Evolutionary conservation across 257 asterid species (phyloP), one percentile per base, ranked within the genome.

Genomic region (Ilex aquifolium): DNA sequence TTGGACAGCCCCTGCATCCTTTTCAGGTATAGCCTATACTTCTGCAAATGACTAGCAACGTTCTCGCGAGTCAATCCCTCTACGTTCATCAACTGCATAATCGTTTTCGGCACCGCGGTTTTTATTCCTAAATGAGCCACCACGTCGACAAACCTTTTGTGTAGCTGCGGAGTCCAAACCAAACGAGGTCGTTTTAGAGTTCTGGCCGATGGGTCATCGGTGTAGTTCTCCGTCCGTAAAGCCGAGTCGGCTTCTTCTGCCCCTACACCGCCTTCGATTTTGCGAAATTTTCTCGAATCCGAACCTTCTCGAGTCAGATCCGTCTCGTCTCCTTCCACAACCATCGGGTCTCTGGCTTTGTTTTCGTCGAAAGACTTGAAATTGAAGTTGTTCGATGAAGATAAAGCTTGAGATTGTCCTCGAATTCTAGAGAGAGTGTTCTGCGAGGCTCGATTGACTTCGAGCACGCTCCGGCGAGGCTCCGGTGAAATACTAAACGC

Each of bases 161-260:
- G 96, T 70, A 88, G 76, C 84, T 88, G 91, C 66, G 96, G 94
- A 16, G 98, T 91, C 98, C 98, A 91, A 59, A 91, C 98, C 65
- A 91, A 88, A 69, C 98, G 79, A 56, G 96, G 83, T 76, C 91
- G 65, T 85, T 88, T 91, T 77, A 76, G 64, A 13, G 84, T 72
- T 89, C 81, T 80, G 36, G 80, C 86, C 42, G 86, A 71, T 58
- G 76, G 69, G 59, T 90, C 90, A 32, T 78, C 96, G 7, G 46
- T 62, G 32, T 74, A 74, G 64, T 67, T 77, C 10, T 81, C 96
- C 42, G 44, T 61, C 13, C 69, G 49, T 46, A 64, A n/a, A 1
- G 72, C 62, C 61, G 85, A 79, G 44, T 68, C 70, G n/a, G 62
- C 71, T 46, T 56, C 69, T 46, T 56, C 75, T 17, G 39, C 57